Base-by-base conservation (phyloP, 164 flowering plant species). In the Saururus chinensis region DNA sequence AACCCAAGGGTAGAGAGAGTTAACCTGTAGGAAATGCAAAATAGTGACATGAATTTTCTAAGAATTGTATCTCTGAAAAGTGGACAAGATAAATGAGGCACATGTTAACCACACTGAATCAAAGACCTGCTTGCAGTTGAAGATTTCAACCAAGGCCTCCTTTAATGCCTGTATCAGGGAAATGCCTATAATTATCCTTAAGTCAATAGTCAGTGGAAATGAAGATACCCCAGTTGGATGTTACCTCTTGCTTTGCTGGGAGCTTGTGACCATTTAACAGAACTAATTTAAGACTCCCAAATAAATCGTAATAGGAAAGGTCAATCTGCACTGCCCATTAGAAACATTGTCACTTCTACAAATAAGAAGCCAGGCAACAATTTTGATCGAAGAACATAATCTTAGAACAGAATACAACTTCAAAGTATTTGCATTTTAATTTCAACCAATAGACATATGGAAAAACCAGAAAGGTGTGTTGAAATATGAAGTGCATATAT, bases 211-310 rank as follows among this genome's bases (percentile, higher is more conserved):
- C 53, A 60, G 41, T 1, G 19, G 7, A 52, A 64, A 19, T 60
- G 4, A 53, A 45, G 35, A 13, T 63, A 4, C 60, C 53, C 41
- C 53, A 60, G 26, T 53, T n/a, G 69, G 37, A 22, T 56, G 14
- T 64, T 78, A 86, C 92, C 93, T 84, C 89, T 59, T 69, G 87
- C 58, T 76, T 75, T 53, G 68, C 48, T 23, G 86, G 81, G 45
- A 83, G 65, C 71, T 74, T 79, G 60, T 70, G 58, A 59, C 79
- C 73, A 56, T 83, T 83, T n/a, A 81, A 11, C 8, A 84, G 68
- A 65, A 83, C 85, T 52, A 84, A 60, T 64, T 81, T 80, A 14
- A 87, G 85, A 72, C 89, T 76, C 55, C 89, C 89, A 74, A 74
- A 87, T 40, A 72, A 60, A 68, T 81, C 80, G 70, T 77, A 84